Percentiles rank a stretch among this genome's conserved stretches.
phyloP scores from a whole-genome alignment of 75 land plant species.

The Cryptomeria japonica region DNA sequence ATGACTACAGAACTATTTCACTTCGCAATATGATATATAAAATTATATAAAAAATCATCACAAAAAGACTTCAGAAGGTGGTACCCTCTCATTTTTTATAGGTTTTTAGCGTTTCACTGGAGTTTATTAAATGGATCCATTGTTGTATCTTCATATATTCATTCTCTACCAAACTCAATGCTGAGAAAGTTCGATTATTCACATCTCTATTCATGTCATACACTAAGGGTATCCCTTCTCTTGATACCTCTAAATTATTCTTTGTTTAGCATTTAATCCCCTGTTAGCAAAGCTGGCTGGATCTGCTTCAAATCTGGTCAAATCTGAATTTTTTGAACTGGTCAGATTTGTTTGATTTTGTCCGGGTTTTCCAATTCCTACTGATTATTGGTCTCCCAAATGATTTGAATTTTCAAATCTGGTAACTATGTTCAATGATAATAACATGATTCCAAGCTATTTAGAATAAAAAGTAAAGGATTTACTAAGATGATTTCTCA shows the following conservation, averaged over 20 bases:
- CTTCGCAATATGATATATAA: not conserved
- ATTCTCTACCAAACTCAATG: not conserved
- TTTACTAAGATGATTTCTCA: no score
- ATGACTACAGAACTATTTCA: not conserved
- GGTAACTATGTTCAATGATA: no score
- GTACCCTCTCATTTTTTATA: not conserved
- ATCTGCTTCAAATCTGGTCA: no score
- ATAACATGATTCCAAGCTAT: not conserved
- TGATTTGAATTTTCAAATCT: no score
- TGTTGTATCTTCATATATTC: not conserved
- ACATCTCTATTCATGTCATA: not conserved
- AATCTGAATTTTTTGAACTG: no score
- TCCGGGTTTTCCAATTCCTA: no score
- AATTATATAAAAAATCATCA: not conserved
- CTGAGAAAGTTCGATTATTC: not conserved
- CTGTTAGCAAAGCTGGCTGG: no score
- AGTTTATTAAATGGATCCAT: not conserved
- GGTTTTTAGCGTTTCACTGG: not conserved
- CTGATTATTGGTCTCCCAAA: no score
- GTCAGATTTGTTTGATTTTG: no score
- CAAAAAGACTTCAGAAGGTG: not conserved
- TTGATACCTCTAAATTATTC: not conserved
- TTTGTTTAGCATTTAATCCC: not conserved
- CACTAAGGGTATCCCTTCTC: not conserved
- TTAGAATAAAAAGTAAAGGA: no score